These are phyloP conservation scores for Agastache rugosa DNA, from an alignment of 257 asterid genomes.

Conservation along the genomic window DNA sequence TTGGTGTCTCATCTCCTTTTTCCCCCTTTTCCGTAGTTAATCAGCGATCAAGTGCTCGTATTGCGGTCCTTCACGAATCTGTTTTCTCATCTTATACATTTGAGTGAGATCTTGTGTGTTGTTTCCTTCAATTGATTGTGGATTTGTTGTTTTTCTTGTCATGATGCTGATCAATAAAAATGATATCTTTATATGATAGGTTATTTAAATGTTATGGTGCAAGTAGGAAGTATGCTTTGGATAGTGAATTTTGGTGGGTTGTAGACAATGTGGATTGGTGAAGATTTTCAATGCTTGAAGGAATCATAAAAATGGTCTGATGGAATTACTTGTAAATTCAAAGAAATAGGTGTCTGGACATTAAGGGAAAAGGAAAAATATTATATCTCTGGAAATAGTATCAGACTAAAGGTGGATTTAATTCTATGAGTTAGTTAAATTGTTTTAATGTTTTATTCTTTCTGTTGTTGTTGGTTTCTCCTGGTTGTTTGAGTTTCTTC, in stretches of 20 bases:
- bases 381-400: not conserved
- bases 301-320: not conserved
- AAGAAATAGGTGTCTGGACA: not conserved
- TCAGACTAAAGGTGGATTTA: not conserved
- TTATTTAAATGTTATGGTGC: not conserved
- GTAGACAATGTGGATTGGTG: slow-evolving; percentile 25
- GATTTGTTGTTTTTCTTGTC: slow-evolving; percentile 3
- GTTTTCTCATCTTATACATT: not conserved
- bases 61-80: not conserved
- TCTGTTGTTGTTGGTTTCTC: slow-evolving; percentile 1
- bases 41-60: not conserved
- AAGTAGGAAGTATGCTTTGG: not conserved
- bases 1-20: not conserved
- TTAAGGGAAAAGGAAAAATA: not conserved
- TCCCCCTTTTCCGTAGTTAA: not conserved
- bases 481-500: slow-evolving; percentile 18
- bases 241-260: slow-evolving; percentile 5
- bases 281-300: not conserved
- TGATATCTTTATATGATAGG: not conserved
- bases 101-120: not conserved
- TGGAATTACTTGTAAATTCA: not conserved
- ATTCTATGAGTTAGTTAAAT: not conserved
- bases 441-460: not conserved
- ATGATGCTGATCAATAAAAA: not conserved
- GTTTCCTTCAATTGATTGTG: slow-evolving; percentile 10